phyloP scores from a whole-genome alignment of 2,329 filamentous ascomycete species.

The Paraphoma sp. region DNA sequence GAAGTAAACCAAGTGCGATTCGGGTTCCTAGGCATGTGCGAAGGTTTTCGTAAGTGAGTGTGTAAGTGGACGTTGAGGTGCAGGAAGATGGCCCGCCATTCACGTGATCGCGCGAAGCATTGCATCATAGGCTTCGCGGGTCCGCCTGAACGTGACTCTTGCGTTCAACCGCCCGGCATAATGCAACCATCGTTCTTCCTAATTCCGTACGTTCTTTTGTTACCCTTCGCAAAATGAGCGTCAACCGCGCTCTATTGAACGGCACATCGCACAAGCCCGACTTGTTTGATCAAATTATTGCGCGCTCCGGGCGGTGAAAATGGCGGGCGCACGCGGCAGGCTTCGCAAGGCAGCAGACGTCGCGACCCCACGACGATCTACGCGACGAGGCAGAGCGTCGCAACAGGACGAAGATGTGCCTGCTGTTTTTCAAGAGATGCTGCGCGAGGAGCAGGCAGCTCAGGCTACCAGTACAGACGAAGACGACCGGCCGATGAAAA shows the following conservation, averaged over 20 bases:
- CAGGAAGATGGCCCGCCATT: neutral
- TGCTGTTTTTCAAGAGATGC: conserved; percentile 55
- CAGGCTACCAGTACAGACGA: conserved; percentile 35
- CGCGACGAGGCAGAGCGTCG: conserved; percentile 24
- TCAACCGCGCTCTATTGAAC: no score
- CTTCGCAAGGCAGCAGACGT: conserved; percentile 24
- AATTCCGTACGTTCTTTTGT: no score
- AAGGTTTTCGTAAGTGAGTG: no score
- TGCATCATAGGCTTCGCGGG: neutral
- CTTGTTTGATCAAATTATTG: no score
- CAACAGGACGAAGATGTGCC: conserved; percentile 44
- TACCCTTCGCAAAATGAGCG: no score
- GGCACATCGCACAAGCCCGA: no score
- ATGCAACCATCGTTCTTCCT: neutral
- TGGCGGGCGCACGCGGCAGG: conserved; percentile 37
- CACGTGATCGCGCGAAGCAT: neutral
- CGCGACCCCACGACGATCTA: conserved; percentile 29
- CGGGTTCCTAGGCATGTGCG: neutral
- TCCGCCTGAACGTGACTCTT: neutral
- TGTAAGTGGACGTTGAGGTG: no score
- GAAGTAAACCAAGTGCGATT: no score
- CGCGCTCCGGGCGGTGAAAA: conserved; percentile 6
- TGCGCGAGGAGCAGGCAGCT: conserved; percentile 50
- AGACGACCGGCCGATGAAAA: conserved; percentile 48
- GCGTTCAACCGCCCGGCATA: neutral